A percentile compares a stretch with the other conserved stretches of the same genome.
Evolutionary conservation across 306 rosid genomes (phyloP).

Genomic region (Rosa rugosa): DNA sequence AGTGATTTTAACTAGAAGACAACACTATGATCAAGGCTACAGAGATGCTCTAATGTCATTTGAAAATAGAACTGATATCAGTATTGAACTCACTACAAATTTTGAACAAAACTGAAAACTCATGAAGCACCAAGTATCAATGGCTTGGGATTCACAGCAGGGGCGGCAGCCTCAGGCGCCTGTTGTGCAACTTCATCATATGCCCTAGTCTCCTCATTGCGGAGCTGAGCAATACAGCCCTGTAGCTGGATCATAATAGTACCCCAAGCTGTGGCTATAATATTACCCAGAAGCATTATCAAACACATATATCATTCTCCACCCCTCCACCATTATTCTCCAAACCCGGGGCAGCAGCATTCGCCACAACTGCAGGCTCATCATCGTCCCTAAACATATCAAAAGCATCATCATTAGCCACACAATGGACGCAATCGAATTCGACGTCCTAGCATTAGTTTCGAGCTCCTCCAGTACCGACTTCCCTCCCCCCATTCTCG

Average conservation of each 20-base stretch:
- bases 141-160: neutral
- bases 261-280: conserved; percentile 28
- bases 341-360: neutral
- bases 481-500: neutral
- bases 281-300: conserved; percentile 36
- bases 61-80: neutral
- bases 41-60: neutral
- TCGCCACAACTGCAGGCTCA: conserved; percentile 1
- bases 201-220: neutral
- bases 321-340: neutral
- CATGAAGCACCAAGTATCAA: neutral
- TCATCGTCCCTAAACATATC: conserved; percentile 21
- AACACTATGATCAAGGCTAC: neutral
- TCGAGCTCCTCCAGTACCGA: neutral
- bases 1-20: neutral
- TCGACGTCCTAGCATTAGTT: neutral
- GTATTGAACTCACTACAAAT: neutral
- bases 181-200: conserved; percentile 12
- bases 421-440: neutral
- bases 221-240: conserved; percentile 31
- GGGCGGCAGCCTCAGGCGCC: neutral
- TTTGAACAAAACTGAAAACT: neutral
- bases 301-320: conserved; percentile 29
- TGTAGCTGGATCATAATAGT: conserved; percentile 32
- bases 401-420: conserved; percentile 6